Evolutionary conservation across 371 early-diverging fungal species (phyloP).

Genomic region (Mortierella sp.): DNA sequence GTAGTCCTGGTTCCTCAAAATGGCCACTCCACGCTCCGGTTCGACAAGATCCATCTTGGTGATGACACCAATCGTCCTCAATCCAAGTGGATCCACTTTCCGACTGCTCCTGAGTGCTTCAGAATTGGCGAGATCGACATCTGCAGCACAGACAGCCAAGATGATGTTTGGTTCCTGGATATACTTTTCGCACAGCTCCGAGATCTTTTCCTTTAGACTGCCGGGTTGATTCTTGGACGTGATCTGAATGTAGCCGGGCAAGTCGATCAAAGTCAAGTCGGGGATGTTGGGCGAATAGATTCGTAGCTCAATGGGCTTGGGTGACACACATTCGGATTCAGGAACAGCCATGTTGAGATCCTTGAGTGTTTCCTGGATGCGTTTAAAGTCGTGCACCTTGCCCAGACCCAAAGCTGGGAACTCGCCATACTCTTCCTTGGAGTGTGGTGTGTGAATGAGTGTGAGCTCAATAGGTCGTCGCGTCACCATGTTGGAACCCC

Average conservation of each 20-base stretch:
- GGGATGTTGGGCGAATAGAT: conserved; percentile 96
- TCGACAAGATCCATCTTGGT: conserved; percentile 99
- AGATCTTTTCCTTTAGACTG: conserved; percentile 91
- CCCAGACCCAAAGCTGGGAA: conserved; percentile 93
- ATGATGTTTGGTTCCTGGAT: conserved; percentile 95
- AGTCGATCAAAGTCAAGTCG: conserved; percentile 96
- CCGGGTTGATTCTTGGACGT: conserved; percentile 94
- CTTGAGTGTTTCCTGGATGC: conserved; percentile 89
- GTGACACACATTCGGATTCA: conserved; percentile 92
- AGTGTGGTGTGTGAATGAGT: conserved; percentile 89
- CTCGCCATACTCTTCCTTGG: conserved; percentile 92
- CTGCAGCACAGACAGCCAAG: conserved; percentile 97
- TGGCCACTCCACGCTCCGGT: conserved; percentile 81
- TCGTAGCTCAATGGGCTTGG: conserved; percentile 93
- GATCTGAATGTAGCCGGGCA: conserved; percentile 99
- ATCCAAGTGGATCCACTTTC: conserved; percentile 93
- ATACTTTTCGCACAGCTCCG: conserved; percentile 94
- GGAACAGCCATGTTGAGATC: conserved; percentile 95
- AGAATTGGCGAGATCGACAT: conserved; percentile 98
- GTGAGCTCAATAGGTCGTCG: conserved; percentile 98
- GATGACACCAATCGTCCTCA: conserved; percentile 97
- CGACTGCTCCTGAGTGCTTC: conserved; percentile 95
- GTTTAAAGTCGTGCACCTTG: conserved; percentile 86
- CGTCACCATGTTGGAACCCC: conserved; percentile 98
- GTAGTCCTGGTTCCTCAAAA: conserved; percentile 91